These are phyloP conservation scores for Huntiella omanensis DNA, from an alignment of 2,329 filamentous ascomycete genomes.

Conservation along the genomic window DNA sequence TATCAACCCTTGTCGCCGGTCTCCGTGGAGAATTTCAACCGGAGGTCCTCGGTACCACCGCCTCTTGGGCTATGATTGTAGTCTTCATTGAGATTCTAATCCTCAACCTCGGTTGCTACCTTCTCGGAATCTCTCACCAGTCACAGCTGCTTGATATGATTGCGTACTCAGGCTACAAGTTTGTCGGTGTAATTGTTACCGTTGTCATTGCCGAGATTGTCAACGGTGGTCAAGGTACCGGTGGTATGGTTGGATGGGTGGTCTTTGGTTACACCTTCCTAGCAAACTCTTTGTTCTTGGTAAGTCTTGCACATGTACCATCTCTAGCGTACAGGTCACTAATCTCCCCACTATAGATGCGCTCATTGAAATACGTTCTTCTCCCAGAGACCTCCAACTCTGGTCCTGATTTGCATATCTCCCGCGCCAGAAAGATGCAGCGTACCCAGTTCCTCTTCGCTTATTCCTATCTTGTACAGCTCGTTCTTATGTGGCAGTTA, in stretches of 20 bases:
- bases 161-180: constrained; percentile 96
- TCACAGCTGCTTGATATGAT: constrained; percentile 85
- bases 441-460: constrained; percentile 83
- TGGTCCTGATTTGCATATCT: constrained; percentile 41
- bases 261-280: constrained; percentile 84
- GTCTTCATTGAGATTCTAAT: constrained; percentile 78
- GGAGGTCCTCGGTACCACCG: constrained; percentile 77
- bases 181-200: constrained; percentile 87
- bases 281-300: constrained; percentile 88
- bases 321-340: background rate
- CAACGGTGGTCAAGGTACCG: constrained; percentile 62
- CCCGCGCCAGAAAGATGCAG: constrained; percentile 68
- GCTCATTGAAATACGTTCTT: constrained; percentile 87
- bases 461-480: constrained; percentile 86
- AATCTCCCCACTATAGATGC: constrained; percentile 39
- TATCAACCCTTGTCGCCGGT: constrained; percentile 78
- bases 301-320: constrained; percentile 25
- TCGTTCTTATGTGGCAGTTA: constrained; percentile 79
- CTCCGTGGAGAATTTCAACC: constrained; percentile 84
- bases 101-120: constrained; percentile 80
- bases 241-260: constrained; percentile 74
- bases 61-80: constrained; percentile 64
- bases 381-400: constrained; percentile 63
- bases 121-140: constrained; percentile 83
- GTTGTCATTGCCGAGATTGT: constrained; percentile 61